Conservation (phyloP, 768 basidiomycete species). For the Collybiopsis luxurians region DNA sequence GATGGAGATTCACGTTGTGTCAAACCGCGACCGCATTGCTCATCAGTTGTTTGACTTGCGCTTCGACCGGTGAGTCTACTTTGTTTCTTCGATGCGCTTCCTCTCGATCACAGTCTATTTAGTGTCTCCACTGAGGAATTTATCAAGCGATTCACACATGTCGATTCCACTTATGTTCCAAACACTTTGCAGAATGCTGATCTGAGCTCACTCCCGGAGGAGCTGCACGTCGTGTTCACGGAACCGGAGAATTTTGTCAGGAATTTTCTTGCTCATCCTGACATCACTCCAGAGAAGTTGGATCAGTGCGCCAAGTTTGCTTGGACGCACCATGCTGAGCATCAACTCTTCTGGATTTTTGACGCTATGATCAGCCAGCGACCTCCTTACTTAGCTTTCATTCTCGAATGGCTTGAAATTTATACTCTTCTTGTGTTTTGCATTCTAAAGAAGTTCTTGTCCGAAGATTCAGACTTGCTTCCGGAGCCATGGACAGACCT, state of each 20-base stretch:
- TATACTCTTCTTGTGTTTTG: constrained; percentile 55
- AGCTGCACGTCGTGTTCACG: background rate
- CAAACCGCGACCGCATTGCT: constrained; percentile 62
- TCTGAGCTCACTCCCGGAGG: constrained; percentile 23
- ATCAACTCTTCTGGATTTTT: constrained; percentile 53
- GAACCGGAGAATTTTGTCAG: background rate
- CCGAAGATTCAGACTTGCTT: constrained; percentile 22
- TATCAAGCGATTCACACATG: constrained; percentile 45
- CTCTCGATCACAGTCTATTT: background rate
- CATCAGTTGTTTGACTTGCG: constrained; percentile 68
- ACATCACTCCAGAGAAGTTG: constrained; percentile 25
- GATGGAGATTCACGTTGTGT: constrained; percentile 68
- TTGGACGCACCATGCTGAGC: constrained; percentile 50
- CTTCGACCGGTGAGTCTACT: constrained; percentile 56
- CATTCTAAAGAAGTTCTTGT: constrained; percentile 44
- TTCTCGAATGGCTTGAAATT: constrained; percentile 42
- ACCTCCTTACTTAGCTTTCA: constrained; percentile 24
- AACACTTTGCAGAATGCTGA: constrained; percentile 39
- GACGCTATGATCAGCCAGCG: constrained; percentile 28
- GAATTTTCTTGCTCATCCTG: background rate
- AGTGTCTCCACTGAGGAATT: constrained; percentile 48
- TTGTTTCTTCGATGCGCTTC: background rate
- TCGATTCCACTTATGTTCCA: constrained; percentile 36
- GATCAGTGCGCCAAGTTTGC: constrained; percentile 38
- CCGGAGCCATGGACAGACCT: constrained; percentile 15